Conservation (phyloP, 2,329 filamentous ascomycete species). For the Tolypocladium amazonense region DNA sequence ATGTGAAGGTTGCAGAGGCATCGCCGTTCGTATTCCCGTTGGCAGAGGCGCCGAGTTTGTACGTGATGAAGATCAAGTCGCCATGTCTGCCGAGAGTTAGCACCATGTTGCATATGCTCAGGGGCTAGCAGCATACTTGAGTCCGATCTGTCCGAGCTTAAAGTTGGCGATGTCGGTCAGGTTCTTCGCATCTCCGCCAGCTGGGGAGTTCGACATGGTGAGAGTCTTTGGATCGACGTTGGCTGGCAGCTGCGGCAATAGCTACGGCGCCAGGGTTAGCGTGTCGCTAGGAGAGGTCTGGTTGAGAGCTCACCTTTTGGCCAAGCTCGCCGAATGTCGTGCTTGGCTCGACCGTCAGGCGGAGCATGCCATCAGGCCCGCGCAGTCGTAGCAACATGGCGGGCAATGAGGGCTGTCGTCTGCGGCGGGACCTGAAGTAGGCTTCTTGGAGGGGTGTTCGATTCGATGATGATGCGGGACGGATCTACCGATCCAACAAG, state of each 20-base stretch:
- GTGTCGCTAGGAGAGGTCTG: neutral
- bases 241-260: conserved; percentile 46
- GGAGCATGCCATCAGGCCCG: conserved; percentile 86
- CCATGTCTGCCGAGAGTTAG: conserved; percentile 54
- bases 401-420: conserved; percentile 6
- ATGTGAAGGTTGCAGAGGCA: conserved; percentile 28
- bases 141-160: conserved; percentile 46
- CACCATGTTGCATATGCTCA: neutral
- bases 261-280: conserved; percentile 24
- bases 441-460: neutral
- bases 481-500: neutral
- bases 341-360: conserved; percentile 64
- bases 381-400: conserved; percentile 78
- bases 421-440: neutral
- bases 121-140: conserved; percentile 34
- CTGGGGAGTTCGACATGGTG: conserved; percentile 50
- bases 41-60: conserved; percentile 45
- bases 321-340: conserved; percentile 61
- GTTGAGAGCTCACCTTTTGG: conserved; percentile 29
- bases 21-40: conserved; percentile 23
- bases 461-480: neutral
- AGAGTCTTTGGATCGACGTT: conserved; percentile 52
- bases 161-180: conserved; percentile 47
- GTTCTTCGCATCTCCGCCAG: conserved; percentile 45
- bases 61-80: conserved; percentile 81